Base-by-base conservation (phyloP, 768 basidiomycete genomes). In the Pleurotus tuoliensis region DNA sequence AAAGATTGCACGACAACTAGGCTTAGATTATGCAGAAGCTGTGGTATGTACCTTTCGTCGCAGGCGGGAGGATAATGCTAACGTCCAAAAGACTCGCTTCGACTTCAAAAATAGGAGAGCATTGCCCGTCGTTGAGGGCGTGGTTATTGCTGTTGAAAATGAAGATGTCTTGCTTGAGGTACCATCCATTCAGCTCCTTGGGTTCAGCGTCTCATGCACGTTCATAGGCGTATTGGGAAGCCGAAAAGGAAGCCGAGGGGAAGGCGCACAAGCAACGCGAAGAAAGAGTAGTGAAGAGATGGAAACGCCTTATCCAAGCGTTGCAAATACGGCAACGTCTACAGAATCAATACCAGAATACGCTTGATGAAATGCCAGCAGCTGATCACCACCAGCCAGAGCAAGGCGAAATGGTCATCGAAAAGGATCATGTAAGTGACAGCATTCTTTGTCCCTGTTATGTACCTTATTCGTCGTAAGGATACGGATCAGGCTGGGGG, bases 81-180 rank as follows among this genome's bases (percentile, higher is more conserved):
- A 49, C 53, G 16, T 47, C 43, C n/a, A 48, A 15, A 57, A 98
- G 95, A 93, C 87, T 56, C 90, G 94, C 12, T 99, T 98, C 69
- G 96, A 98, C 70, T 99, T 98, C 75, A 92, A 86, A 67, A 94
- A 95, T 69, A 87, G 91, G 30, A 82, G 88, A 50, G 96, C 97
- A 0, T 83, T 83, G 57, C 96, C 96, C 3, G 76, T 92, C 57
- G 74, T 96, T 30, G 82, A 86, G 53, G 96, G 96, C 9, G 79
- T 99, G 2, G 94, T 98, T 24, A 78, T 93, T 24, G 92, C 95
- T 13, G 77, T 77, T 39, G 94, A 95, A 69, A 83, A 92, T 61
- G 89, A 93, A 67, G 73, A 76, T 1, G 67, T 78, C 3, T 65
- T 98, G 13, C 70, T 94, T 24, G 91, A 96, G 75, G 95, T 90